phyloP scores from a whole-genome alignment of 2,329 filamentous ascomycete genomes.

The Davidsoniella virescens region DNA sequence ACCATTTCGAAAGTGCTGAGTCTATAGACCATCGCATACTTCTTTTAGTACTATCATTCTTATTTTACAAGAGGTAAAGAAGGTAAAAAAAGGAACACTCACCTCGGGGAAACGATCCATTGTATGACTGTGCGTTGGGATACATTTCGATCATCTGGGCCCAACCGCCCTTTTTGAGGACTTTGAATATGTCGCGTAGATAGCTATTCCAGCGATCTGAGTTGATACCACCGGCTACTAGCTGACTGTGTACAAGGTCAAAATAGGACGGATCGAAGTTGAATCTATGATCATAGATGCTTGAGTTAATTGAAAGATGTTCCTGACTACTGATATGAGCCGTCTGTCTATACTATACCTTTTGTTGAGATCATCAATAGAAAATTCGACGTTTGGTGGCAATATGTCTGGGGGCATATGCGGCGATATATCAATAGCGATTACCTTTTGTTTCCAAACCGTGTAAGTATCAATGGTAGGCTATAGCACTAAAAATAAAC shows the following conservation, averaged over 20 bases:
- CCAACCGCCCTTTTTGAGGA: conserved; percentile 66
- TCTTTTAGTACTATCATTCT: not conserved
- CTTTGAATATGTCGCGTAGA: conserved; percentile 55
- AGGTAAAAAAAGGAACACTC: conserved; percentile 15
- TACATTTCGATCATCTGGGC: conserved; percentile 80
- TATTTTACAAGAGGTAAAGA: not conserved
- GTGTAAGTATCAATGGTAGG: not conserved
- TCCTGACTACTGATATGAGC: too few relatives aligned
- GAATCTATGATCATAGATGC: too few relatives aligned
- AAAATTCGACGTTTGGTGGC: conserved; percentile 51
- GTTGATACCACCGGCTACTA: conserved; percentile 57
- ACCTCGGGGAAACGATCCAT: conserved; percentile 55
- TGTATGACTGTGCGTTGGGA: conserved; percentile 72
- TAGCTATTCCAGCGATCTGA: conserved; percentile 58
- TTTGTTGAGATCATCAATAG: conserved; percentile 57
- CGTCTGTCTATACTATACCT: conserved; percentile 24
- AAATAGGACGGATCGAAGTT: conserved; percentile 27
- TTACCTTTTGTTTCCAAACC: not conserved
- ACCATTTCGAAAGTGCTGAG: conserved; percentile 53
- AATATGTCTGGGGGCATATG: conserved; percentile 37
- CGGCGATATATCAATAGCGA: conserved; percentile 4
- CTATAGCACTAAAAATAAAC: not conserved
- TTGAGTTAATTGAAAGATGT: too few relatives aligned
- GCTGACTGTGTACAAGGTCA: conserved; percentile 67
- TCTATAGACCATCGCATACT: conserved; percentile 21